Percentiles rank a stretch among this genome's conserved stretches.
Evolutionary conservation across 257 asterid species (phyloP).

Genomic region (Solanum appendiculatum): DNA sequence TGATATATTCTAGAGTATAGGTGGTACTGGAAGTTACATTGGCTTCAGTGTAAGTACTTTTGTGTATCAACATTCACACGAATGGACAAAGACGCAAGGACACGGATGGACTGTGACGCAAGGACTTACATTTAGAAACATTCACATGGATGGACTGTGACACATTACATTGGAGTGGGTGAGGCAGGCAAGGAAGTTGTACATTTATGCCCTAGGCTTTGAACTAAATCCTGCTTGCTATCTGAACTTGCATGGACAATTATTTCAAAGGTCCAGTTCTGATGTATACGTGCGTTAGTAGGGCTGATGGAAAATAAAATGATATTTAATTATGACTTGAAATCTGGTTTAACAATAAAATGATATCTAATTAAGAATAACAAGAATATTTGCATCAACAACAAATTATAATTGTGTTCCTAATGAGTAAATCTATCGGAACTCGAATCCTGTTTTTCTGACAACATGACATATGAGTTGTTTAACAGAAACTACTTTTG

Average conservation of each 20-base stretch:
- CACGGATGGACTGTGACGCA: neutral
- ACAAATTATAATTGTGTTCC: neutral
- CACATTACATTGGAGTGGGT: neutral
- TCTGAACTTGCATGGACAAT: neutral
- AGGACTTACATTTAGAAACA: neutral
- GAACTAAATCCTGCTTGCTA: neutral
- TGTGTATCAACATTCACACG: neutral
- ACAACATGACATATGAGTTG: neutral
- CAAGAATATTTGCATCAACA: neutral
- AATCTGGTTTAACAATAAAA: neutral
- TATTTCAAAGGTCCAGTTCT: neutral
- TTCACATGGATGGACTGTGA: neutral
- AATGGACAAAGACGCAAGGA: neutral
- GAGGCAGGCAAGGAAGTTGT: neutral
- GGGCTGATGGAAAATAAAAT: neutral
- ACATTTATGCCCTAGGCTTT: neutral
- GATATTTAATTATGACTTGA: neutral
- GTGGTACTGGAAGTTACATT: neutral
- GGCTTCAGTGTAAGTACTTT: neutral
- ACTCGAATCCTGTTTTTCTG: neutral
- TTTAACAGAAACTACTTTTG: constrained; percentile 1
- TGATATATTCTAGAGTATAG: neutral
- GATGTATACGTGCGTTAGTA: neutral
- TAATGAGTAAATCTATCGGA: neutral
- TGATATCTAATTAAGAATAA: neutral